Conservation (phyloP, 2,329 filamentous ascomycete genomes). For the Fusarium heterosporum region DNA sequence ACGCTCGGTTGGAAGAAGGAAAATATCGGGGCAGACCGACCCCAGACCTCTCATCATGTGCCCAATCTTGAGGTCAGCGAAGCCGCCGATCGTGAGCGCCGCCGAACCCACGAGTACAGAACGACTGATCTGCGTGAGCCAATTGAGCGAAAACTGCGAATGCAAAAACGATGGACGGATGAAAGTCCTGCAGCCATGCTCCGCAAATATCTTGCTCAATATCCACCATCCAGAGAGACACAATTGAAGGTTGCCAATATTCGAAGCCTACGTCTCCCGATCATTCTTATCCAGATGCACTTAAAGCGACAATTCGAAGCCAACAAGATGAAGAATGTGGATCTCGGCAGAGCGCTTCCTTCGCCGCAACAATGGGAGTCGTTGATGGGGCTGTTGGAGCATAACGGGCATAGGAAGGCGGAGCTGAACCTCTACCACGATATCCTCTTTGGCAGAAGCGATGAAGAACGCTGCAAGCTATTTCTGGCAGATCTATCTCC, state of each 20-base stretch:
- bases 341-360: constrained; percentile 46
- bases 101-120: background rate
- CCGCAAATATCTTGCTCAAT: constrained; percentile 35
- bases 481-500: constrained; percentile 44
- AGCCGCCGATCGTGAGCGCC: background rate
- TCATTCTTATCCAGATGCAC: constrained; percentile 51
- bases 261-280: constrained; percentile 46
- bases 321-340: constrained; percentile 20
- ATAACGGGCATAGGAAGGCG: constrained; percentile 39
- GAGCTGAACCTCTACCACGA: constrained; percentile 46
- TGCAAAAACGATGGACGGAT: constrained; percentile 41
- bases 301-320: constrained; percentile 43
- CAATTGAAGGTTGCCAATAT: constrained; percentile 39
- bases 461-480: constrained; percentile 50
- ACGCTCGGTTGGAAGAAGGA: background rate
- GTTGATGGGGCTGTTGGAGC: constrained; percentile 31
- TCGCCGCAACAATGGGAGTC: constrained; percentile 39
- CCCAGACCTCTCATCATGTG: background rate
- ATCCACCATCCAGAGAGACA: constrained; percentile 9
- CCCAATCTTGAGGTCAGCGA: background rate
- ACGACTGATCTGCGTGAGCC: background rate
- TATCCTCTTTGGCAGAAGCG: constrained; percentile 48
- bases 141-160: constrained; percentile 36
- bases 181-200: constrained; percentile 45
- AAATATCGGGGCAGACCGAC: background rate